Base-by-base conservation (phyloP, 768 basidiomycete genomes). In the Heimioporus sp. region DNA sequence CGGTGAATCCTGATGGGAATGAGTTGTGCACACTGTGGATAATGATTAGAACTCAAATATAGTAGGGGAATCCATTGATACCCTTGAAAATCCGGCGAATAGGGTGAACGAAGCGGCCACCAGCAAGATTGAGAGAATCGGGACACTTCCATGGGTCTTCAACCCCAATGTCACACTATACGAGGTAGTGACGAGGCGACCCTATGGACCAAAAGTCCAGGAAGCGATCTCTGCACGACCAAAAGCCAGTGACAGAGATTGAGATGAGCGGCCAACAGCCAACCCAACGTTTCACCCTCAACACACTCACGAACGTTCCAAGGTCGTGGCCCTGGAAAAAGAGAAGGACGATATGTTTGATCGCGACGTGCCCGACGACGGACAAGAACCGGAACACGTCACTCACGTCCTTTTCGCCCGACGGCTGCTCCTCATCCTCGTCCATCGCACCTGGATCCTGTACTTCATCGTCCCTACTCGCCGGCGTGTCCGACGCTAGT, bases 311-410 rank as follows among this genome's bases (percentile, higher is more conserved):
- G 24, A 24, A 24, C 5, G 24, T n/a, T 24, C 3, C 5, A 5
- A n/a, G n/a, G n/a, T n/a, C n/a, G 24, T 5, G 24, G 24, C 24
- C 24, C 24, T 24, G 24, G 24, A 5, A 24, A 24, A n/a, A n/a
- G 17, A 99, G 80, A 63, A 91, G 96, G 15, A 96, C 94, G 51
- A 98, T 92, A 44, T 99, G 96, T 69, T 98, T 98, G 72, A 98
- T 92, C 11, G 96, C 93, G 28, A 96, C 90, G 67, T 98, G 97
- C 0, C 97, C 97, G 17, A 98, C 93, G 36, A 92, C 81, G 65
- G 98, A 98, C 24, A 98, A 73, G n/a, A 99, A 78, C 65, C 98
- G 95, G 58, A 97, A 97, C 4, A 88, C 85, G 49, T 94, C 90
- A 0, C 89, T 89, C 0, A 81, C 55, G 51, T 91, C 88, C 42